Conservation (phyloP, 139 green algal genomes). For the Coccomyxa sp. region DNA sequence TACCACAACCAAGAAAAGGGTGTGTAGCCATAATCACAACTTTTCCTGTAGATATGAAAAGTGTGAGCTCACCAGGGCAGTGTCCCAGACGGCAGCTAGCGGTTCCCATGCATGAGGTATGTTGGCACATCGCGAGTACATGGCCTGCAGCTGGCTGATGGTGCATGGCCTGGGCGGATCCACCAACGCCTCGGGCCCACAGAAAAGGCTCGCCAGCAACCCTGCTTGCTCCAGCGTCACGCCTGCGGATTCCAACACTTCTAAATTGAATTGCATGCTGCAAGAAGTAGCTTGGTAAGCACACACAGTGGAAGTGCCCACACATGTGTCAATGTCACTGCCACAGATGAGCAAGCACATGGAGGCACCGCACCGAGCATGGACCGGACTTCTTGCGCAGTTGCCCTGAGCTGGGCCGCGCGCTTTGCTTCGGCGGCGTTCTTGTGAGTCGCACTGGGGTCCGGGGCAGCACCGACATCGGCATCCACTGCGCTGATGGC, state of each 20-base stretch:
- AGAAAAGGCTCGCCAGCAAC: constrained; percentile 42
- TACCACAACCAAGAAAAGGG: neutral
- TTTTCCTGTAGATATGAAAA: too few relatives aligned
- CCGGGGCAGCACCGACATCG: constrained; percentile 40
- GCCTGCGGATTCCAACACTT: constrained; percentile 4
- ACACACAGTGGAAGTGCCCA: too few relatives aligned
- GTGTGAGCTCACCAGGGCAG: neutral
- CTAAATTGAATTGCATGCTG: neutral
- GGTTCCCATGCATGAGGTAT: constrained; percentile 32
- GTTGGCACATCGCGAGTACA: constrained; percentile 39
- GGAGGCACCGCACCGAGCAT: constrained; percentile 25
- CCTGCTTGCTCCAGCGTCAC: constrained; percentile 37
- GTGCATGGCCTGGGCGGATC: constrained; percentile 28
- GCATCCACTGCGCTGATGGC: constrained; percentile 53
- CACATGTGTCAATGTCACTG: too few relatives aligned
- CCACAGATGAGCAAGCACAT: too few relatives aligned
- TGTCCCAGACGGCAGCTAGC: constrained; percentile 42
- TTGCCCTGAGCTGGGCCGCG: constrained; percentile 34
- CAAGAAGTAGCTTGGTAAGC: too few relatives aligned
- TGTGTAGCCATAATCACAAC: neutral
- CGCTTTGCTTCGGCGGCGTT: constrained; percentile 34
- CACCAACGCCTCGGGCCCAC: constrained; percentile 32
- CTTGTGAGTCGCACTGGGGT: constrained; percentile 12
- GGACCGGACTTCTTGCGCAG: constrained; percentile 42
- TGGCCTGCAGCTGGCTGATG: constrained; percentile 42